Base-by-base conservation (phyloP, 257 asterid genomes). In the Pogostemon cablin region DNA sequence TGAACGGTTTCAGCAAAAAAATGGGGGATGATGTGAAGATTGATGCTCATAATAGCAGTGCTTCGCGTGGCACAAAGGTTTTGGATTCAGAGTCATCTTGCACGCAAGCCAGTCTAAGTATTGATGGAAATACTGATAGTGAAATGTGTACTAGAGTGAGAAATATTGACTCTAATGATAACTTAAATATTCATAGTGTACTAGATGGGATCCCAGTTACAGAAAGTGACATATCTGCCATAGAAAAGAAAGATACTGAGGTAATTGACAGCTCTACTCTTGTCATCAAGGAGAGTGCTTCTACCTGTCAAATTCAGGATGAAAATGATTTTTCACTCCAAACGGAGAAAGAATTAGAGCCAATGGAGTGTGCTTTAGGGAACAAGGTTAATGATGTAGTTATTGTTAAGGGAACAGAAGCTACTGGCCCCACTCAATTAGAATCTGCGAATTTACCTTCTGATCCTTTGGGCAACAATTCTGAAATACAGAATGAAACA, bases 41-140 rank as follows among this genome's bases (percentile, higher is more conserved):
- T 60, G 86, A 73, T 43, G 75, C 78, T 78, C 82, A 71, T 67
- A 78, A 65, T 55, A 64, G 55, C 67, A 62, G 58, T 69, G 59
- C 78, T 43, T 77, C 74, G 39, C 59, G 67, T 64, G 85, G 74
- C 49, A 53, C 75, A 34, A 84, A 82, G 68, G 72, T 79, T 74
- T 81, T 87, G 78, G 91, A 85, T 80, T 83, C 88, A 25, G 88
- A 85, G 70, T 87, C 91, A 62, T 80, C 91, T 78, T 74, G 86
- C 83, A 56, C 74, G 9, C 86, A 57, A 55, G 67, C 88, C 72
- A 79, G 81, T 65, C 71, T 64, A 67, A 75, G 78, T 78, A 15
- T 67, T 62, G 87, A 84, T 72, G 84, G 75, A 64, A 82, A 80
- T 61, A 79, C 62, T 79, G 88, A 72, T 10, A 64, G 60, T 78